Base-by-base conservation (phyloP, 305 asterid genomes). In the Euphrasia arctica region DNA sequence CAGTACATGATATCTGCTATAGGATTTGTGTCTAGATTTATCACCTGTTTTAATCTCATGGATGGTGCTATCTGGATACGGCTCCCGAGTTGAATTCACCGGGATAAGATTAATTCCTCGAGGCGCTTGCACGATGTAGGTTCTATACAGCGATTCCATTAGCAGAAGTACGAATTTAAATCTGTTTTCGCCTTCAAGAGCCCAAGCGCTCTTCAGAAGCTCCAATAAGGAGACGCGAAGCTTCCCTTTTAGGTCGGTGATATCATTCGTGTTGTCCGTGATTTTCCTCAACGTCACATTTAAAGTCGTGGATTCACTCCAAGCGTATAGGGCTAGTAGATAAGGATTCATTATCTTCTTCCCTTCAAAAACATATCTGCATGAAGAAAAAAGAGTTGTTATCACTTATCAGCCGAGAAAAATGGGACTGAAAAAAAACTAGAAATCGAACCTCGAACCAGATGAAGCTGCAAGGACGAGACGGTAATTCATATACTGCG, bases 401-500 rank as follows among this genome's bases (percentile, higher is more conserved):
- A 39, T 7, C 43, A 39, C 2, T 25, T 25, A 29, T 31, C 43
- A 18, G 22, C 22, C 22, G 22, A 62, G 31, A 28, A 29, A 22
- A 2, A 29, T 31, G 34, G 55, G 2, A 15, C 13, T 14, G 14
- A 15, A 15, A 4, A 58, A 67, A 62, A 48, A 6, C 11, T 9
- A 29, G n/a, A 11, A 39, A 14, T 15, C 72, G 2, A 28, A 83
- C 90, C 87, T 83, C 65, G 90, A 72, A 73, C 87, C 85, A 29
- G 89, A 83, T 27, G 87, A 76, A 64, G 87, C 74, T 57, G 78
- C 80, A 9, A 79, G 54, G 43, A 79, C 70, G 58, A 83, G 81
- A 57, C 58, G 71, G 57, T 83, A 83, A 64, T 70, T 72, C 90
- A 83, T 83, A 49, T 79, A 73, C 63, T 83, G 90, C 32, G 90